These are phyloP conservation scores for Pythium biforme DNA, from an alignment of 352 stramenopile species.

Conservation along the genomic window DNA sequence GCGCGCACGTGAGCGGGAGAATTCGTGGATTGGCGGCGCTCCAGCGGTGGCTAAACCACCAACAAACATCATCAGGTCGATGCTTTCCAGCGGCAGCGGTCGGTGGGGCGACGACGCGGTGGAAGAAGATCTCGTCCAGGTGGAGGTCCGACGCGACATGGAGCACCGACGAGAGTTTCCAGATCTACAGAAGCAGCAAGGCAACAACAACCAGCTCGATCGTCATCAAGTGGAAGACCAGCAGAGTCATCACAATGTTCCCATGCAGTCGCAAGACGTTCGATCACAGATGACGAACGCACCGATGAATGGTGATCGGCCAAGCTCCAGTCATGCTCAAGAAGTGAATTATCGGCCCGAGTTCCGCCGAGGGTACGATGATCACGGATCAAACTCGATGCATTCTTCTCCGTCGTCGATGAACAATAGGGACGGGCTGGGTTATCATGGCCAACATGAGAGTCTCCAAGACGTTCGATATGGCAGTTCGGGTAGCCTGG, in stretches of 20 bases:
- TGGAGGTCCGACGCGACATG: conserved; percentile 27
- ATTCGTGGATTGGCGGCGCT: background rate
- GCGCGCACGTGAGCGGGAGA: background rate
- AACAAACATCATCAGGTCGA: background rate
- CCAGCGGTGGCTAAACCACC: background rate
- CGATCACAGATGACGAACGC: background rate
- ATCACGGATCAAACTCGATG: background rate
- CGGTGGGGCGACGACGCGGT: conserved; percentile 78
- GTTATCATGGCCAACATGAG: background rate
- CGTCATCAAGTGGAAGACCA: background rate
- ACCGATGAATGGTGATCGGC: background rate
- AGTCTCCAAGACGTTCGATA: background rate
- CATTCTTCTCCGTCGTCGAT: background rate
- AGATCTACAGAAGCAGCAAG: conserved; percentile 21
- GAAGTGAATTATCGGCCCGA: background rate
- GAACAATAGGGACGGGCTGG: background rate
- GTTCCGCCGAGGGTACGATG: background rate
- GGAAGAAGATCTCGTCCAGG: conserved; percentile 53
- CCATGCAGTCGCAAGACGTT: background rate
- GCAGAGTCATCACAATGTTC: background rate
- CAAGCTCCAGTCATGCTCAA: background rate
- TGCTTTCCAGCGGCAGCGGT: conserved; percentile 19
- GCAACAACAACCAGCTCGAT: conserved; percentile 19
- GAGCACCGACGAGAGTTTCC: conserved; percentile 43
- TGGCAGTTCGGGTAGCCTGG: background rate